Evolutionary conservation across 2,329 filamentous ascomycete genomes (phyloP).

Genomic region (Pseudogymnoascus sp.): DNA sequence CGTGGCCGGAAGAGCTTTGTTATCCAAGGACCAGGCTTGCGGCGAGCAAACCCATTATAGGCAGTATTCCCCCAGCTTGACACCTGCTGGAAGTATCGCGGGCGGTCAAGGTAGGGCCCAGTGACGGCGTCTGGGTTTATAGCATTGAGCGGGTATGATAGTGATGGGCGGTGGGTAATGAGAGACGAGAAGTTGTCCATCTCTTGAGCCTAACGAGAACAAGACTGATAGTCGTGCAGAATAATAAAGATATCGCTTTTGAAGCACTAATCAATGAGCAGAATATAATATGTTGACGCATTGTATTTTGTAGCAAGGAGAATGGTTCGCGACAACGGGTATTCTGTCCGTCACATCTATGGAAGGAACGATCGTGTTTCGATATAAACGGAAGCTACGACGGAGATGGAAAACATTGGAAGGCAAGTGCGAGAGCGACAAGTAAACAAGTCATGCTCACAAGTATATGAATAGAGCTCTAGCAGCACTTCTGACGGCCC

Average conservation of each 20-base stretch:
- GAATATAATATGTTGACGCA: not conserved
- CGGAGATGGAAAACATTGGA: not conserved
- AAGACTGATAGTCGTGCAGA: not conserved
- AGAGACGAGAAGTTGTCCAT: not conserved
- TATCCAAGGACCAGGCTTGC: slow-evolving; percentile 24
- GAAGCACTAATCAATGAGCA: not conserved
- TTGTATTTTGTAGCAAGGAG: not conserved
- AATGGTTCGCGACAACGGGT: not conserved
- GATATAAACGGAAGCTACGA: not conserved
- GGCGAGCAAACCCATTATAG: not conserved
- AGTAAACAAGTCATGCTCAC: not conserved
- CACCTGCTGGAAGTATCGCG: not conserved
- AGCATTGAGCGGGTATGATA: not conserved
- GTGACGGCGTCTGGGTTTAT: not conserved
- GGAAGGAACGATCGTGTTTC: not conserved
- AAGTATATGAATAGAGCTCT: not conserved
- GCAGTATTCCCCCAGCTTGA: not conserved
- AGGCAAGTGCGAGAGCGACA: not conserved
- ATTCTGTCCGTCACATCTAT: not conserved
- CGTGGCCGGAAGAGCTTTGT: slow-evolving; percentile 31
- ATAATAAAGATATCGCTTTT: not conserved
- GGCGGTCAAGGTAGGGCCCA: not conserved
- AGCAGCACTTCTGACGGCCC: not conserved
- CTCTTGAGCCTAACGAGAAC: not conserved
- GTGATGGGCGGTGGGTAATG: not conserved